These are phyloP conservation scores for Medicago lupulina DNA, from an alignment of 306 rosid species.

Conservation along the genomic window DNA sequence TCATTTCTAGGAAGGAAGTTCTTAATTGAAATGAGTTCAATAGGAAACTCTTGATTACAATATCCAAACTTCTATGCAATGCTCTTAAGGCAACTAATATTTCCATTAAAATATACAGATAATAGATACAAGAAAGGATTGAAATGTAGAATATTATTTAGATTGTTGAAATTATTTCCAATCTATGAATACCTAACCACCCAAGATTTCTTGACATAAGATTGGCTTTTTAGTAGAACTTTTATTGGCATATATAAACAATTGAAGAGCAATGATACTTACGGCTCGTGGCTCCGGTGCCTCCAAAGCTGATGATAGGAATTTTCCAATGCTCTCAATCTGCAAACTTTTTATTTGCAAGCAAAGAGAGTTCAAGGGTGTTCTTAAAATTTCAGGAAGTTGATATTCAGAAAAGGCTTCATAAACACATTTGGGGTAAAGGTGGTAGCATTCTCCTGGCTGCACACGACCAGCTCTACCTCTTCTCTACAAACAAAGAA, in stretches of 20 bases:
- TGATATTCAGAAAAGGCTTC: constrained; percentile 91
- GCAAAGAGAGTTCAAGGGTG: constrained; percentile 96
- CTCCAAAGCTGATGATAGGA: constrained; percentile 93
- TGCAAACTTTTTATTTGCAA: constrained; percentile 97
- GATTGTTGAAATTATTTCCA: constrained; percentile 19
- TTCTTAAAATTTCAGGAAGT: constrained; percentile 95
- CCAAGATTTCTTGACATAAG: background rate
- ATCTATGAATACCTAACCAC: constrained; percentile 14
- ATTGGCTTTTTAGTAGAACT: constrained; percentile 28
- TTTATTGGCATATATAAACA: constrained; percentile 8
- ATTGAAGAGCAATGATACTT: constrained; percentile 46
- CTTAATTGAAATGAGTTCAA: constrained; percentile 7
- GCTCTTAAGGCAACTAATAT: constrained; percentile 4
- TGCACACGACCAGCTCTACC: constrained; percentile 99
- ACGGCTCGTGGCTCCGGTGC: constrained; percentile 86
- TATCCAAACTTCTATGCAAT: constrained; percentile 25
- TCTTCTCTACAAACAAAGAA: constrained; percentile 76
- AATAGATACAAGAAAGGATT: background rate
- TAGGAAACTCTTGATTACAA: background rate
- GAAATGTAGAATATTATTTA: background rate
- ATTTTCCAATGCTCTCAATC: constrained; percentile 87
- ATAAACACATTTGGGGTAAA: constrained; percentile 87
- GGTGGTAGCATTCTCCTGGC: constrained; percentile 98
- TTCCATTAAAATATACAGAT: constrained; percentile 10
- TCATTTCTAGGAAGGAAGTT: constrained; percentile 18